A percentile compares a stretch with the other conserved stretches of the same genome.
Evolutionary conservation across 2,329 filamentous ascomycete genomes (phyloP).

Genomic region (Aureobasidium leucospermi): DNA sequence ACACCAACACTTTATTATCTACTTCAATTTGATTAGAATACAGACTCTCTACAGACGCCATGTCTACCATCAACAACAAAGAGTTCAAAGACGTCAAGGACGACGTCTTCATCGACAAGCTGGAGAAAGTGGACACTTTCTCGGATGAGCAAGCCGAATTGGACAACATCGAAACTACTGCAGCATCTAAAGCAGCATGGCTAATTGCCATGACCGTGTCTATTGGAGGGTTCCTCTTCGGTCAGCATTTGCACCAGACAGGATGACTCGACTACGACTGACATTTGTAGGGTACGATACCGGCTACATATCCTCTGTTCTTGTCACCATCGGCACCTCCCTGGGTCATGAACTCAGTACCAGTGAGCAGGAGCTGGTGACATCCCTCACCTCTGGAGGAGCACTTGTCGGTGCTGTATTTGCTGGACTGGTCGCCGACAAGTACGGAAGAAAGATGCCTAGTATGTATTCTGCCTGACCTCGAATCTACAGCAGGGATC

Average conservation of each 20-base stretch:
- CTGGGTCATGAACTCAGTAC: conserved; percentile 34
- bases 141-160: conserved; percentile 15
- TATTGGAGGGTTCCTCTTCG: conserved; percentile 27
- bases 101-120: conserved; percentile 10
- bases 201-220: conserved; percentile 32
- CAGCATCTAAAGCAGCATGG: conserved; percentile 34
- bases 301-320: conserved; percentile 39
- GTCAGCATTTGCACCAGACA: neutral
- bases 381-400: conserved; percentile 44
- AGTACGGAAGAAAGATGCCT: conserved; percentile 33
- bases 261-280: neutral
- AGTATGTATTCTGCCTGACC: conserved; percentile 13
- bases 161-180: conserved; percentile 32
- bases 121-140: conserved; percentile 19
- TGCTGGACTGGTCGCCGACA: conserved; percentile 28
- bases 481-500: too few species aligned
- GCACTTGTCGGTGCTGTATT: conserved; percentile 38
- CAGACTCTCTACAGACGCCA: neutral
- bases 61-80: neutral
- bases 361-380: conserved; percentile 45
- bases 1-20: neutral
- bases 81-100: neutral
- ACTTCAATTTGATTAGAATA: neutral
- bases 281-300: conserved; percentile 38
- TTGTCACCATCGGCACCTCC: conserved; percentile 34